These are phyloP conservation scores for Vaccinium corymbosum DNA, from an alignment of 148 eudicot species.

Conservation along the genomic window DNA sequence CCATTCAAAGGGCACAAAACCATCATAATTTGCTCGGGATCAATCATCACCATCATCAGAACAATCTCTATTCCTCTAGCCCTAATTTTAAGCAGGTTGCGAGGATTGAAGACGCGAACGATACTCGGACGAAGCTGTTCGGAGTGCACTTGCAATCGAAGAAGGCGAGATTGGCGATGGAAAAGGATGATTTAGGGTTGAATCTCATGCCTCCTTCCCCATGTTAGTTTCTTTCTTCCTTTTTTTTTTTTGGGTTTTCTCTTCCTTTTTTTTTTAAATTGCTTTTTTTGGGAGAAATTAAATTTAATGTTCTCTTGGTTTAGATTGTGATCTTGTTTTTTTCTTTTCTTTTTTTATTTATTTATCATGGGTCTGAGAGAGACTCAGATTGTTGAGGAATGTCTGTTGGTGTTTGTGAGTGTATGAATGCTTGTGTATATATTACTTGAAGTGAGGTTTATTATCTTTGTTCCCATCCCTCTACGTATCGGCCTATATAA, in stretches of 20 bases:
- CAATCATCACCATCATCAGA: background rate
- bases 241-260: background rate
- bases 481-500: too few species aligned
- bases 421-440: conserved; percentile 20
- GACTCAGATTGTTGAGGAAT: conserved; percentile 3
- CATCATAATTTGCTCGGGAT: conserved; percentile 28
- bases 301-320: background rate
- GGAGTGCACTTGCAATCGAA: conserved; percentile 67
- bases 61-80: background rate
- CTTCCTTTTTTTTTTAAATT: background rate
- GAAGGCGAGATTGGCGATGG: conserved; percentile 66
- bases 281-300: background rate
- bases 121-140: conserved; percentile 49
- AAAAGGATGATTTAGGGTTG: conserved; percentile 75
- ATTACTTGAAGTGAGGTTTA: background rate
- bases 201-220: conserved; percentile 87
- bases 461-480: conserved; percentile 3
- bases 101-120: conserved; percentile 19
- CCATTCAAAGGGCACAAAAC: conserved; percentile 21
- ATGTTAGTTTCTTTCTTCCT: conserved; percentile 26
- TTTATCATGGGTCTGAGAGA: background rate
- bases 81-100: background rate
- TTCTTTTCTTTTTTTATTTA: background rate
- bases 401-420: background rate
- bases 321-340: background rate